These are phyloP conservation scores for Aspergillus panamensis DNA, from an alignment of 495 filamentous ascomycete species.

Conservation along the genomic window DNA sequence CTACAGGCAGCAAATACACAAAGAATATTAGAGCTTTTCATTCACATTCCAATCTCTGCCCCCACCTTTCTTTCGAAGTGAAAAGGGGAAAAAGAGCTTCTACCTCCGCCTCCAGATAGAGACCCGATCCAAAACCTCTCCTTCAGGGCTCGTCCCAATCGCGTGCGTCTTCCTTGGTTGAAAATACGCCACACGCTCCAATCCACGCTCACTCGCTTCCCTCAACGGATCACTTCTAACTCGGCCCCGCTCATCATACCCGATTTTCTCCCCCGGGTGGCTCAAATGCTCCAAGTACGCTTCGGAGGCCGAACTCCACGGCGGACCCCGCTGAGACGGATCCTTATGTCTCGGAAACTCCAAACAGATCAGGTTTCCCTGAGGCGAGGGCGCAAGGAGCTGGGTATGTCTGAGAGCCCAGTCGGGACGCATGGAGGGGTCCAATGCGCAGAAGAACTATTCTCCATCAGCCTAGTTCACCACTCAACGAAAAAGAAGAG, in stretches of 20 bases:
- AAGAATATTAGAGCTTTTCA: neutral
- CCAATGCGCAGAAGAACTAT: constrained; percentile 69
- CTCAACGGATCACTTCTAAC: constrained; percentile 9
- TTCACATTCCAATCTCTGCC: neutral
- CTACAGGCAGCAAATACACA: neutral
- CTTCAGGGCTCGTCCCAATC: constrained; percentile 37
- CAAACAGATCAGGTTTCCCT: constrained; percentile 61
- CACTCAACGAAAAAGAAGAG: neutral
- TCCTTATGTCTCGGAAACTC: constrained; percentile 19
- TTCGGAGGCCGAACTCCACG: constrained; percentile 27
- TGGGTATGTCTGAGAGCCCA: constrained; percentile 61
- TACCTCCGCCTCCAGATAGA: constrained; percentile 38
- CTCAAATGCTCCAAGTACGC: constrained; percentile 32
- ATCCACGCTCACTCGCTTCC: constrained; percentile 12
- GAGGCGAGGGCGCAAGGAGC: constrained; percentile 47
- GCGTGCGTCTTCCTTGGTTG: constrained; percentile 61
- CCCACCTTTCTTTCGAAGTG: neutral
- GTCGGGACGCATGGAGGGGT: constrained; percentile 50
- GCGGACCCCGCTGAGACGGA: constrained; percentile 9
- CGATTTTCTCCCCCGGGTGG: constrained; percentile 51
- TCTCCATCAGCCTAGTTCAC: neutral
- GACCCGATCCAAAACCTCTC: constrained; percentile 35
- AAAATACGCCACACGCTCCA: constrained; percentile 55
- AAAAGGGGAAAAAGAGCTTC: neutral
- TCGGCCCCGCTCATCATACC: constrained; percentile 30